phyloP scores from a whole-genome alignment of 31 red algal species.

The Odonthalia washingtoniensis region DNA sequence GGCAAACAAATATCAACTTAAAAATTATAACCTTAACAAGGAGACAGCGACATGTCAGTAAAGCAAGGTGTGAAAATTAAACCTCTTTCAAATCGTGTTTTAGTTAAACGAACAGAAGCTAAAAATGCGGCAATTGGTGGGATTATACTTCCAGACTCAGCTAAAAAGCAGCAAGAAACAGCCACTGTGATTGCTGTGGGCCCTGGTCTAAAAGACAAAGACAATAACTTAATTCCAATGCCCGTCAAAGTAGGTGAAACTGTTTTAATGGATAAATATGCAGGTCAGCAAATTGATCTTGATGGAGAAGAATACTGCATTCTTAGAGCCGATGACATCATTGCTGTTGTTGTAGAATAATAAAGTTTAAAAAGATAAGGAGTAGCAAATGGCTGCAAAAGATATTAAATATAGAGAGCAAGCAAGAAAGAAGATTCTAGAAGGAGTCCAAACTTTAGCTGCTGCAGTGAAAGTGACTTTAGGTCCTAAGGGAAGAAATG shows the following conservation, averaged over 20 bases:
- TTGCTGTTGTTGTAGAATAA: slow-evolving; percentile 43
- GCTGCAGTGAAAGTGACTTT: slow-evolving; percentile 81
- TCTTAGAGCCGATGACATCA: slow-evolving; percentile 84
- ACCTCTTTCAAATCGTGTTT: slow-evolving; percentile 84
- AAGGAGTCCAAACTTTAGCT: slow-evolving; percentile 92
- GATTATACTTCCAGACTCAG: slow-evolving; percentile 76
- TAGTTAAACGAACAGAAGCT: slow-evolving; percentile 79
- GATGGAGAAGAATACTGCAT: slow-evolving; percentile 83
- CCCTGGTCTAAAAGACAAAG: slow-evolving; percentile 86
- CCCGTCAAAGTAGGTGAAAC: slow-evolving; percentile 82
- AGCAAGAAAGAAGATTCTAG: slow-evolving; percentile 93
- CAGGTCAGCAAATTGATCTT: slow-evolving; percentile 86
- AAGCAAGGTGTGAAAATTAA: slow-evolving; percentile 9
- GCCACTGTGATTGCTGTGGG: slow-evolving; percentile 90
- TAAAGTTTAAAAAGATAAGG: slow-evolving; percentile 3
- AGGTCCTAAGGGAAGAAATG: slow-evolving; percentile 89
- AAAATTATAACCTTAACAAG: no score
- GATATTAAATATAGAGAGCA: slow-evolving; percentile 90
- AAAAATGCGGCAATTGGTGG: slow-evolving; percentile 75
- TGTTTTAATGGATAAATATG: slow-evolving; percentile 89
- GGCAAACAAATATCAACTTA: no score
- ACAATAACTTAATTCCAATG: slow-evolving; percentile 86
- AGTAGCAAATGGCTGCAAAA: slow-evolving; percentile 47
- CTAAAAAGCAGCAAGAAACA: slow-evolving; percentile 63
- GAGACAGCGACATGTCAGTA: no score